Evolutionary conservation across 305 asterid genomes (phyloP), one percentile per base, ranked within the genome.

Genomic region (Rubia tinctorum): DNA sequence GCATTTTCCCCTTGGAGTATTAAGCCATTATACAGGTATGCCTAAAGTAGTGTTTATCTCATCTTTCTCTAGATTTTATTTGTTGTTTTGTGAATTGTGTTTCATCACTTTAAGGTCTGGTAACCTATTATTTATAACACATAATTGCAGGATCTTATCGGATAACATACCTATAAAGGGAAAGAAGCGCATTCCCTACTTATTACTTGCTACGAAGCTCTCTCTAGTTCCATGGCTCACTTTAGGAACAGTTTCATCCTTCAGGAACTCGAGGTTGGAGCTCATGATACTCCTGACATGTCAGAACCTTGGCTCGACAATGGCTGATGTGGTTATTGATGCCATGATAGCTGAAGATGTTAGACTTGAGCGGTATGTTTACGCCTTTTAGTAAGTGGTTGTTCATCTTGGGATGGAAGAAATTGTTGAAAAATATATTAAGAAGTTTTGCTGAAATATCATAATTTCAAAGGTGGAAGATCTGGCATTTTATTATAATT

Each of bases 341-440:
- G 98, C 98, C 45, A 94, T 94, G 98, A 94, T 93, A 62, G 98
- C 98, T 58, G 98, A 91, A 91, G 98, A 96, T 15, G 96, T 85
- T 66, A 88, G 96, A 83, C 84, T 75, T 67, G 98, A 94, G 83
- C 81, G 91, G 97, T 90, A 85, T 73, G 83, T 86, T 77, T 82
- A 39, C 34, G 7, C 22, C 62, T 55, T 55, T 77, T 20, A 42
- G 37, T 55, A 51, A 22, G 0, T 72, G 20, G 43, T 23, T 66
- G 15, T 25, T 18, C 15, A 53, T 76, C 53, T 56, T 56, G 25
- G 8, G 22, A 55, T 70, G 66, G 42, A 69, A 51, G 47, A 30
- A 53, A 17, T 1, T 18, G 60, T 53, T 53, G 25, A 53, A 17
- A 18, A 14, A 49, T 49, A 49, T 14, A 14, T 34, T 49, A 15